phyloP scores from a whole-genome alignment of 345 rosid species.

The Adansonia digitata region DNA sequence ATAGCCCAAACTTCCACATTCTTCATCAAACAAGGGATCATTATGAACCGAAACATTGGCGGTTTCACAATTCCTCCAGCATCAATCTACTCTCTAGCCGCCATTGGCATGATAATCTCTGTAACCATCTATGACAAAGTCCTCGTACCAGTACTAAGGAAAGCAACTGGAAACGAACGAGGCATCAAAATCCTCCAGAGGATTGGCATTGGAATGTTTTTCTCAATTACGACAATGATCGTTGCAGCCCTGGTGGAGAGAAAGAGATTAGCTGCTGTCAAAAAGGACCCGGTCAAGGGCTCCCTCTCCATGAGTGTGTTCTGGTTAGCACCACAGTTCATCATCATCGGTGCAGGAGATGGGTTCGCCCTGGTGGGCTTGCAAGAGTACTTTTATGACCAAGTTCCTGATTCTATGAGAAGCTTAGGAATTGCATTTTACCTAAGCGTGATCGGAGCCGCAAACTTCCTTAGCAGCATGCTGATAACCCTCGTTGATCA shows the following conservation, averaged over 20 bases:
- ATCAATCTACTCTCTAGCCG: slow-evolving; percentile 41
- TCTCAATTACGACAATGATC: slow-evolving; percentile 60
- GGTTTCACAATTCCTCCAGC: slow-evolving; percentile 57
- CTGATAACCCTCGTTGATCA: slow-evolving; percentile 56
- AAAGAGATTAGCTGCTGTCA: slow-evolving; percentile 33
- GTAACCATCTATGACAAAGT: slow-evolving; percentile 50
- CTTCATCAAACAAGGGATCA: slow-evolving; percentile 80
- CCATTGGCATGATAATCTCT: slow-evolving; percentile 55
- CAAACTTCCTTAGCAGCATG: slow-evolving; percentile 67
- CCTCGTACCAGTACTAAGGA: slow-evolving; percentile 43
- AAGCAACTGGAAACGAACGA: slow-evolving; percentile 51
- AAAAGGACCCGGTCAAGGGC: slow-evolving; percentile 32
- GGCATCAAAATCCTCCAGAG: slow-evolving; percentile 85
- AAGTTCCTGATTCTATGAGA: slow-evolving; percentile 94
- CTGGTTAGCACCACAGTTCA: slow-evolving; percentile 85
- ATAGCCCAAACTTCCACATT: slow-evolving; percentile 76
- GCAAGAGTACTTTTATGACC: slow-evolving; percentile 91
- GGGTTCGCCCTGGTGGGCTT: slow-evolving; percentile 78
- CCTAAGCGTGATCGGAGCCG: slow-evolving; percentile 75
- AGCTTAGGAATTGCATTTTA: slow-evolving; percentile 90
- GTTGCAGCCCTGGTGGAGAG: slow-evolving; percentile 74
- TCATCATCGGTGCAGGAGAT: slow-evolving; percentile 69
- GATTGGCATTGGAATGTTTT: slow-evolving; percentile 81
- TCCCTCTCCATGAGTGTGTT: slow-evolving; percentile 62
- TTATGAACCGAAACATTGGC: slow-evolving; percentile 38